Conservation (phyloP, 805 yeast genomes). For the Wickerhamiella spandovensis region DNA sequence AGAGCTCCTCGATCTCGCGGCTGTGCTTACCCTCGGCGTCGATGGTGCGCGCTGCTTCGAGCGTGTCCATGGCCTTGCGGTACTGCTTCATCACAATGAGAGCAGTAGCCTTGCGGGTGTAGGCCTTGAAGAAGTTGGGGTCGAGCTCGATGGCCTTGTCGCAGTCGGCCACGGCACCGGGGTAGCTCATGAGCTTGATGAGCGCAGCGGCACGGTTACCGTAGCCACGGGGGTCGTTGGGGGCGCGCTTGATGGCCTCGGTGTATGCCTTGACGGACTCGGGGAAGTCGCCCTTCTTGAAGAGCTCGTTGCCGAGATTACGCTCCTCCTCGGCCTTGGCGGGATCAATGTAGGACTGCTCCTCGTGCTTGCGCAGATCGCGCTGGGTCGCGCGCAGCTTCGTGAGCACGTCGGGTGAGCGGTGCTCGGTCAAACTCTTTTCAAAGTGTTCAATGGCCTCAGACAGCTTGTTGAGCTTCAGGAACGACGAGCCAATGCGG, state of each 20-base stretch:
- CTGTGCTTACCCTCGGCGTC: slow-evolving; percentile 50
- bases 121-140: slow-evolving; percentile 84
- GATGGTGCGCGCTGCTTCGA: slow-evolving; percentile 61
- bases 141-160: slow-evolving; percentile 78
- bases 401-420: slow-evolving; percentile 84
- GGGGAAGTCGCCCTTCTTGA: slow-evolving; percentile 93
- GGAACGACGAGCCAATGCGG: slow-evolving; percentile 72
- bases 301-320: slow-evolving; percentile 75
- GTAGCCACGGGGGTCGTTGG: slow-evolving; percentile 91
- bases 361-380: slow-evolving; percentile 65
- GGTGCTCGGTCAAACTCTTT: slow-evolving; percentile 89
- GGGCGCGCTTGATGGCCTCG: slow-evolving; percentile 95
- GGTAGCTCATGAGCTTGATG: slow-evolving; percentile 90
- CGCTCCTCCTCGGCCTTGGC: slow-evolving; percentile 94
- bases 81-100: slow-evolving; percentile 83
- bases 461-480: slow-evolving; percentile 58
- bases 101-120: slow-evolving; percentile 92
- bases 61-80: slow-evolving; percentile 66
- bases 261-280: slow-evolving; percentile 86
- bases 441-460: slow-evolving; percentile 70
- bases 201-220: slow-evolving; percentile 97
- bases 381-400: slow-evolving; percentile 83
- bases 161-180: slow-evolving; percentile 90
- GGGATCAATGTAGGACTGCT: slow-evolving; percentile 69
- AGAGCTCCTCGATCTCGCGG: slow-evolving; percentile 71